Evolutionary conservation across 2,329 filamentous ascomycete species (phyloP).

Genomic region (Alternaria ethzedia): DNA sequence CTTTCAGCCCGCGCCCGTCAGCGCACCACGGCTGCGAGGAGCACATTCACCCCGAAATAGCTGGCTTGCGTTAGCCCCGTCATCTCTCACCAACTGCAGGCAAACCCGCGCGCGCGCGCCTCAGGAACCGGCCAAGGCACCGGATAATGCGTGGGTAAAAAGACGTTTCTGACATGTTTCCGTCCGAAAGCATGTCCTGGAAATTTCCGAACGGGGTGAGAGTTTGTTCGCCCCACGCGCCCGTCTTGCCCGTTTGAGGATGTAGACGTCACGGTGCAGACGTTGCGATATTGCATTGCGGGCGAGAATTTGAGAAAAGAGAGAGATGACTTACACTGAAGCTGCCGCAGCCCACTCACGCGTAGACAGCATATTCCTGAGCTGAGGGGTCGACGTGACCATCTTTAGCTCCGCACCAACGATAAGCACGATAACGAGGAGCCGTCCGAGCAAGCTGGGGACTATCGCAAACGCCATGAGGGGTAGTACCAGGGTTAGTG

Average conservation of each 20-base stretch:
- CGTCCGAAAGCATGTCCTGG: not conserved
- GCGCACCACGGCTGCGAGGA: slow-evolving; percentile 48
- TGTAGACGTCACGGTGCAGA: not conserved
- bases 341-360: slow-evolving; percentile 50
- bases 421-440: slow-evolving; percentile 50
- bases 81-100: slow-evolving; percentile 15
- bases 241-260: not conserved
- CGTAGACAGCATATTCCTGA: slow-evolving; percentile 44
- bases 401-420: slow-evolving; percentile 45
- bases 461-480: slow-evolving; percentile 53
- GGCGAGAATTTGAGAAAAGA: slow-evolving; percentile 3
- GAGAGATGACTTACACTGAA: slow-evolving; percentile 46
- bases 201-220: not conserved
- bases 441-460: slow-evolving; percentile 49
- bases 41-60: slow-evolving; percentile 50
- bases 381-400: slow-evolving; percentile 41
- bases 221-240: not conserved
- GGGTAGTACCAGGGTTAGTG: slow-evolving; percentile 49
- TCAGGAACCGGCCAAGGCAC: slow-evolving; percentile 3
- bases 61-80: slow-evolving; percentile 45
- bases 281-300: not conserved
- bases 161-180: not conserved
- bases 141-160: slow-evolving; percentile 15
- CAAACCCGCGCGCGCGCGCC: not conserved
- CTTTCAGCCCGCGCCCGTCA: slow-evolving; percentile 21